Evolutionary conservation across 2,329 filamentous ascomycete genomes (phyloP).

Genomic region (Pseudocercospora crystallina): DNA sequence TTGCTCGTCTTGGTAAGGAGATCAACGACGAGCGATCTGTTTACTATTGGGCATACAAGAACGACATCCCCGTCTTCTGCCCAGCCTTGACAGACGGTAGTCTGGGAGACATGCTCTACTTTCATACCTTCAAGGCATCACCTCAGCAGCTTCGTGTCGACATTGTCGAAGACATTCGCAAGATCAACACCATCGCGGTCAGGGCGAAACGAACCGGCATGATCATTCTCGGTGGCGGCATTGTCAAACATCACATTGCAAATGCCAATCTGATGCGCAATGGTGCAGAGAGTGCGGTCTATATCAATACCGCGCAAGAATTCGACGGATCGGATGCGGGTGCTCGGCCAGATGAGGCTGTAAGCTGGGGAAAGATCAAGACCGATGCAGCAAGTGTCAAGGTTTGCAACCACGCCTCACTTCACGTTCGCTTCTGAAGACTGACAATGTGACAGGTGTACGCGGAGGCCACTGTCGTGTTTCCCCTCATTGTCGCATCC

Average conservation of each 20-base stretch:
- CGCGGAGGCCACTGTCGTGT: constrained; percentile 66
- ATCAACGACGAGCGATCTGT: constrained; percentile 91
- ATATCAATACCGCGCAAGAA: constrained; percentile 95
- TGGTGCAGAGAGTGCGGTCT: constrained; percentile 93
- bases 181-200: constrained; percentile 88
- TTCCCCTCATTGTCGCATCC: constrained; percentile 66
- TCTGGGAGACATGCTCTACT: constrained; percentile 96
- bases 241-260: constrained; percentile 98
- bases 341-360: constrained; percentile 89
- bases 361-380: constrained; percentile 99
- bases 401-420: constrained; percentile 49
- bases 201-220: constrained; percentile 86
- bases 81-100: constrained; percentile 94
- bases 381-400: constrained; percentile 84
- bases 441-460: constrained; percentile 49
- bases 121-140: constrained; percentile 90
- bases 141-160: constrained; percentile 81
- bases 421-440: not conserved
- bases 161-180: constrained; percentile 89
- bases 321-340: constrained; percentile 97
- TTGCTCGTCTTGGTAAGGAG: constrained; percentile 84
- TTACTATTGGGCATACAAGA: constrained; percentile 97
- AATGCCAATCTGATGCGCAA: constrained; percentile 98
- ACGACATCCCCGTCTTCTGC: constrained; percentile 95
- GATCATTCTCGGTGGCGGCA: constrained; percentile 89